phyloP scores from a whole-genome alignment of 129 eudicot genomes.

The Centaurea solstitialis region DNA sequence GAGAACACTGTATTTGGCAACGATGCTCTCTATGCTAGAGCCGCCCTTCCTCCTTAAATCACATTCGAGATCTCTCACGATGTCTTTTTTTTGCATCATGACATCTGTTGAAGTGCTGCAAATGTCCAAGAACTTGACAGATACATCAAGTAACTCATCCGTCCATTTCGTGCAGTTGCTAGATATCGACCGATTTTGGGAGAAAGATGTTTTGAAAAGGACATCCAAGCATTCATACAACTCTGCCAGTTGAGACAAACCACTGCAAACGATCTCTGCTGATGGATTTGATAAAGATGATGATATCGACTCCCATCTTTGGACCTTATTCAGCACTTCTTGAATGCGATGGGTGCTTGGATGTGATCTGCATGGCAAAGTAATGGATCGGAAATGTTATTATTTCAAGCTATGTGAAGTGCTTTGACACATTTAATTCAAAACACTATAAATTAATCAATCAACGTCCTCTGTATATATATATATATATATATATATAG shows the following conservation, averaged over 20 bases:
- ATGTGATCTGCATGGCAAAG: constrained; percentile 42
- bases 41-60: constrained; percentile 30
- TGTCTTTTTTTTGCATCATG: constrained; percentile 18
- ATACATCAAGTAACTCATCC: constrained; percentile 32
- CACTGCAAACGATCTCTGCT: constrained; percentile 28
- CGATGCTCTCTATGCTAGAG: constrained; percentile 4
- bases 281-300: constrained; percentile 7
- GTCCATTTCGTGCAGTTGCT: constrained; percentile 19
- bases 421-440: too few relatives aligned
- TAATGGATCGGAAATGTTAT: constrained; percentile 26
- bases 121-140: constrained; percentile 31
- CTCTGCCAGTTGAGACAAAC: constrained; percentile 21
- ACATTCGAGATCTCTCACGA: constrained; percentile 21
- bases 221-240: constrained; percentile 41
- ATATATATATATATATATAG: too few relatives aligned
- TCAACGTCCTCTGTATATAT: too few relatives aligned
- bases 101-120: constrained; percentile 29
- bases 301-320: constrained; percentile 29
- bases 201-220: constrained; percentile 19
- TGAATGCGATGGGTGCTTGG: constrained; percentile 27
- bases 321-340: constrained; percentile 21
- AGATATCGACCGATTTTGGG: constrained; percentile 18
- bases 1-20: constrained; percentile 19
- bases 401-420: too few relatives aligned
- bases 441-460: too few relatives aligned